These are phyloP conservation scores for Backusella morwellensis DNA, from an alignment of 192 early-diverging fungal species.

Conservation along the genomic window DNA sequence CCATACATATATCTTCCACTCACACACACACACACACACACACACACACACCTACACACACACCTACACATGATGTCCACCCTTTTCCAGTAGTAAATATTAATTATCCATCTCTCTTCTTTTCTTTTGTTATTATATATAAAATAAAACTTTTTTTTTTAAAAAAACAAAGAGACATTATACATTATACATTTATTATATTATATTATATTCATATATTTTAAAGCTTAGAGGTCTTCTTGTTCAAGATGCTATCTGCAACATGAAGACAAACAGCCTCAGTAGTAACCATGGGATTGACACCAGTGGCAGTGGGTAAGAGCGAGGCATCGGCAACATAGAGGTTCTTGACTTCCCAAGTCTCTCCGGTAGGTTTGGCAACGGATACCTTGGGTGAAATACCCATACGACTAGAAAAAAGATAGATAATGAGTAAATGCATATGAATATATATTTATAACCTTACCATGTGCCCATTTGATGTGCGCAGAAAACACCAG, in stretches of 20 bases:
- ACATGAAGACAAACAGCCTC: constrained; percentile 34
- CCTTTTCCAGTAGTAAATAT: not conserved
- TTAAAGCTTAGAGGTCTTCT: constrained; percentile 6
- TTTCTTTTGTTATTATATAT: not conserved
- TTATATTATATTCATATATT: not conserved
- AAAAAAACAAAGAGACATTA: not conserved
- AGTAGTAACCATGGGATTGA: constrained; percentile 60
- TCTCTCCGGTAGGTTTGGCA: constrained; percentile 66
- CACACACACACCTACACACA: not conserved
- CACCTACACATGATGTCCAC: not conserved
- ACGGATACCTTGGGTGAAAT: constrained; percentile 49
- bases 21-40: not conserved
- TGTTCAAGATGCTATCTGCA: constrained; percentile 32
- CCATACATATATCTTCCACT: not conserved
- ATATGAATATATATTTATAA: not conserved
- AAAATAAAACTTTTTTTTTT: not conserved
- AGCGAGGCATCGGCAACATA: constrained; percentile 72
- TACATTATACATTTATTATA: not conserved
- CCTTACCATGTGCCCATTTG: constrained; percentile 63
- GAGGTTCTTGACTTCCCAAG: constrained; percentile 70
- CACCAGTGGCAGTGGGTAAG: constrained; percentile 73
- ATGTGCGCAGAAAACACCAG: constrained; percentile 54
- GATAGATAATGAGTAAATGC: not conserved
- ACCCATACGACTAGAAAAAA: constrained; percentile 56
- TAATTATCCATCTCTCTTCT: not conserved